phyloP scores from a whole-genome alignment of 1,139 yeast genomes.

The Yamadazyma triangularis region DNA sequence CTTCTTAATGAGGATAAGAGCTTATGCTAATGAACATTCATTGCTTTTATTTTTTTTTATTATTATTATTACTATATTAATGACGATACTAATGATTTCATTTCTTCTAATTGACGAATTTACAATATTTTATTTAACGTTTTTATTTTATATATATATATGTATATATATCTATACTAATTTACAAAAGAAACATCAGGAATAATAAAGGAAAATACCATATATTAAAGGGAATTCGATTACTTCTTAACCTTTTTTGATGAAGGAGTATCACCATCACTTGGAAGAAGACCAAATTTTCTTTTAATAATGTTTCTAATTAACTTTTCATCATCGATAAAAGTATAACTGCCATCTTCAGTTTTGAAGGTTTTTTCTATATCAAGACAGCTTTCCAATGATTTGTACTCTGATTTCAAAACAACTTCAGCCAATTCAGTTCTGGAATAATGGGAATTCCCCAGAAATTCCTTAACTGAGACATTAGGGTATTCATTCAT shows the following conservation, averaged over 20 bases:
- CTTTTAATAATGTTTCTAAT: constrained; percentile 54
- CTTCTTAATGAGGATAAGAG: too few species aligned
- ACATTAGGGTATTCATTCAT: constrained; percentile 38
- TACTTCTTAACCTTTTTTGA: background rate
- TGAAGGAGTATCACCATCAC: constrained; percentile 2
- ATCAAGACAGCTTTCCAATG: constrained; percentile 40
- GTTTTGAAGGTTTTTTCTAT: constrained; percentile 25
- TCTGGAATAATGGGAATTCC: constrained; percentile 11
- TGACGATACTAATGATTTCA: too few species aligned
- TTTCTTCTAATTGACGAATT: too few species aligned
- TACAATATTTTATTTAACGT: too few species aligned
- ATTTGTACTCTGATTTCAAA: constrained; percentile 47
- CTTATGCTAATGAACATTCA: too few species aligned
- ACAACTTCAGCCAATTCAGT: constrained; percentile 50
- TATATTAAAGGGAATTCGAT: too few species aligned
- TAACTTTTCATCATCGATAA: constrained; percentile 56
- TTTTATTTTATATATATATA: too few species aligned
- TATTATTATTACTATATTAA: too few species aligned
- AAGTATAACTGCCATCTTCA: constrained; percentile 21
- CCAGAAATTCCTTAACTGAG: constrained; percentile 19
- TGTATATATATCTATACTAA: too few species aligned
- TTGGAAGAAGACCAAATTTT: constrained; percentile 24
- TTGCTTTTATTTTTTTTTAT: too few species aligned
- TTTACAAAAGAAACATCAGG: too few species aligned
- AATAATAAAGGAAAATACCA: too few species aligned